Conservation (phyloP, 1,284 basidiomycete species). For the Volvariella surrecta region DNA sequence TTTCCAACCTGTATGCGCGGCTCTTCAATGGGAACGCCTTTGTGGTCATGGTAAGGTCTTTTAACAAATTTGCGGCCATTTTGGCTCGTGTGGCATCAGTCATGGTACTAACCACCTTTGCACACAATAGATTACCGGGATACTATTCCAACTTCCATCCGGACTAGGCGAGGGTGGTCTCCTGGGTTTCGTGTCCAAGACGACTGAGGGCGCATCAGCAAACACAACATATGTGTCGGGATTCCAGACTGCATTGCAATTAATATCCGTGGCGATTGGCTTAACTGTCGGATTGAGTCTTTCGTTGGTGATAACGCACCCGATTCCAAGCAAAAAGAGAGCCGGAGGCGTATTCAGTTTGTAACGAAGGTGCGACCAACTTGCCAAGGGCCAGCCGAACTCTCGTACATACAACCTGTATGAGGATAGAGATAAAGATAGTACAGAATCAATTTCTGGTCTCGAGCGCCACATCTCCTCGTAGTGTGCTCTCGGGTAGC, state of each 20-base stretch:
- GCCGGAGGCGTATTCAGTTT: constrained; percentile 54
- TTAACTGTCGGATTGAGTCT: constrained; percentile 69
- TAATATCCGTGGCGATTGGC: constrained; percentile 56
- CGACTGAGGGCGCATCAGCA: constrained; percentile 39
- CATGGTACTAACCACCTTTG: constrained; percentile 3
- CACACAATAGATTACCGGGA: constrained; percentile 55
- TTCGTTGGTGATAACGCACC: constrained; percentile 49
- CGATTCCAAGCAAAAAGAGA: constrained; percentile 45
- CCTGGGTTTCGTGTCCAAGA: constrained; percentile 62
- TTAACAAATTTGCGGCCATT: not conserved
- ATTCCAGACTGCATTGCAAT: constrained; percentile 58
- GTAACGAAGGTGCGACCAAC: constrained; percentile 17
- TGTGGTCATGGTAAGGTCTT: constrained; percentile 55
- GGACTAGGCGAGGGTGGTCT: constrained; percentile 82
- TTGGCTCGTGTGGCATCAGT: too few species aligned
- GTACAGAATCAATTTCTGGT: too few species aligned
- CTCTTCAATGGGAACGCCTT: constrained; percentile 76
- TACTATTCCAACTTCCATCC: constrained; percentile 83
- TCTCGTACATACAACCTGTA: too few species aligned
- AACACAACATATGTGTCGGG: constrained; percentile 46
- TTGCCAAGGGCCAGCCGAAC: constrained; percentile 5
- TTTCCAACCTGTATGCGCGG: constrained; percentile 79
- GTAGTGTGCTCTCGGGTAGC: too few species aligned
- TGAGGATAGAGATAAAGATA: too few species aligned
- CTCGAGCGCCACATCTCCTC: too few species aligned